These are phyloP conservation scores for Solanum piurae DNA, from an alignment of 257 asterid species.

Conservation along the genomic window DNA sequence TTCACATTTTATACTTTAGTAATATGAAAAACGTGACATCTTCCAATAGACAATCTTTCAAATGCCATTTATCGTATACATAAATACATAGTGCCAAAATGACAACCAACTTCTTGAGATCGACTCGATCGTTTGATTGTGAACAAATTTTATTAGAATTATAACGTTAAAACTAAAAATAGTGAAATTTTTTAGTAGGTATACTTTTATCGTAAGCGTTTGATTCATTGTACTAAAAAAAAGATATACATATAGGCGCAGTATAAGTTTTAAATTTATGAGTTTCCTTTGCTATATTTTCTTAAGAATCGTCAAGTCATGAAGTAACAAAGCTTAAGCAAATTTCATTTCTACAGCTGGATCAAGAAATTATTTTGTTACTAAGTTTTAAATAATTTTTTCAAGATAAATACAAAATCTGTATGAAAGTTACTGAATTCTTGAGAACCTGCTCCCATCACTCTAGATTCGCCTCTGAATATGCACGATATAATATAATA, in stretches of 20 bases:
- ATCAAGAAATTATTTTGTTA: background rate
- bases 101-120: background rate
- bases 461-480: background rate
- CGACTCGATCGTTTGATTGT: background rate
- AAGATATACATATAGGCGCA: background rate
- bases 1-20: background rate
- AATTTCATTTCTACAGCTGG: background rate
- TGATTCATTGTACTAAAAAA: background rate
- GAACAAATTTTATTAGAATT: background rate
- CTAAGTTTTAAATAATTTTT: background rate
- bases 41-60: background rate
- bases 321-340: background rate
- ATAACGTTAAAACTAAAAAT: background rate
- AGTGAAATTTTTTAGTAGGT: background rate
- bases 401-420: background rate
- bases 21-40: background rate
- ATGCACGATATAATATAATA: background rate
- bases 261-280: background rate
- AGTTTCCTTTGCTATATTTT: background rate
- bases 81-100: background rate
- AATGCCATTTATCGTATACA: background rate
- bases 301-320: background rate
- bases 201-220: background rate
- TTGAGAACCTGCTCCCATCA: background rate
- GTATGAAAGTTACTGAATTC: background rate